These are phyloP conservation scores for Metarhizium sp. DNA, from an alignment of 2,329 filamentous ascomycete species.

Conservation along the genomic window DNA sequence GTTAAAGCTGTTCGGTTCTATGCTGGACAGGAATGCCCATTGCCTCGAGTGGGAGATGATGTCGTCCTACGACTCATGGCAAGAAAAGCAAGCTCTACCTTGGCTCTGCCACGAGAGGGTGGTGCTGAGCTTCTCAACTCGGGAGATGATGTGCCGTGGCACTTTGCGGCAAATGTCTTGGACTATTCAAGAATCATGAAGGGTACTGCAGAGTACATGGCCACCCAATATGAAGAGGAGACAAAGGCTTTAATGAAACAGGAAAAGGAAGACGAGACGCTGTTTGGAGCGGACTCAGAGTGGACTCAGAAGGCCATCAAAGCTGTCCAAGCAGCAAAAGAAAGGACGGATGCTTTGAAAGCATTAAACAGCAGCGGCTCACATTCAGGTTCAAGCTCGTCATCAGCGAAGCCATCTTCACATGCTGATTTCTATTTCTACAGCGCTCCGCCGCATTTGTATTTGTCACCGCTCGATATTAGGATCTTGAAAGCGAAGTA, in stretches of 20 bases:
- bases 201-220: conserved; percentile 82
- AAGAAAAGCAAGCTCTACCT: conserved; percentile 68
- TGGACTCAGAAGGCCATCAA: conserved; percentile 82
- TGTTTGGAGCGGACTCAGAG: conserved; percentile 87
- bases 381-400: not conserved
- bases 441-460: conserved; percentile 77
- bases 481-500: conserved; percentile 86
- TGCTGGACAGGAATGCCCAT: conserved; percentile 71
- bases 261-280: conserved; percentile 78
- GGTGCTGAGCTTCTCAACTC: conserved; percentile 57
- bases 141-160: conserved; percentile 82
- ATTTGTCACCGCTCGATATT: conserved; percentile 84
- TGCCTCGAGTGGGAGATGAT: conserved; percentile 77
- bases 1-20: conserved; percentile 87
- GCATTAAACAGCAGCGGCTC: conserved; percentile 12
- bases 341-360: conserved; percentile 50
- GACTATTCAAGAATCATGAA: conserved; percentile 97
- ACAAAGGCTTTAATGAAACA: conserved; percentile 65
- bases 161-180: conserved; percentile 84
- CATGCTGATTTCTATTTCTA: conserved; percentile 72
- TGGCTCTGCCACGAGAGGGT: conserved; percentile 79
- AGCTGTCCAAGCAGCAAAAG: conserved; percentile 64
- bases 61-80: conserved; percentile 82
- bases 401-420: conserved; percentile 15
- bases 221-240: conserved; percentile 69